Conservation (phyloP, 352 stramenopile species). For the Globisporangium cystogenes region DNA sequence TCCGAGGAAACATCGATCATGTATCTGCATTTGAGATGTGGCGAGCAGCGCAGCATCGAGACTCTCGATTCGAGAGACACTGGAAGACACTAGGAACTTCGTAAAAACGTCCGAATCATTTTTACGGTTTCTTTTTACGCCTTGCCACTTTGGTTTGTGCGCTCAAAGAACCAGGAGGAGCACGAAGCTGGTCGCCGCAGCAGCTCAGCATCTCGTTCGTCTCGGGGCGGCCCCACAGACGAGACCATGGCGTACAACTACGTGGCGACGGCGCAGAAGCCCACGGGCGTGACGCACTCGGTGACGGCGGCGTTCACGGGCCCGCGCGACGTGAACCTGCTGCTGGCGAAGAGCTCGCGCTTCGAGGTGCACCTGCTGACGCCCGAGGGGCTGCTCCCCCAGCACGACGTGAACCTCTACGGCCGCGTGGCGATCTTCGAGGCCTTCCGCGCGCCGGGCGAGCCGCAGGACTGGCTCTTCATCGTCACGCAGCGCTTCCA, state of each 20-base stretch:
- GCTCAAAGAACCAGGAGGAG: too few species aligned
- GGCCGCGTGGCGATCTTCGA: slow-evolving; percentile 87
- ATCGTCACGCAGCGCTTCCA: slow-evolving; percentile 88
- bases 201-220: too few species aligned
- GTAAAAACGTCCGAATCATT: too few species aligned
- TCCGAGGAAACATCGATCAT: too few species aligned
- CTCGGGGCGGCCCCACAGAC: too few species aligned
- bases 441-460: slow-evolving; percentile 66
- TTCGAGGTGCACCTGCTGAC: slow-evolving; percentile 89
- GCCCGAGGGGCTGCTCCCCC: slow-evolving; percentile 75
- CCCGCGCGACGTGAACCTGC: slow-evolving; percentile 84
- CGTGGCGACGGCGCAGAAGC: slow-evolving; percentile 92
- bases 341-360: slow-evolving; percentile 85
- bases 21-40: too few species aligned
- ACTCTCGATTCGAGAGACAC: too few species aligned
- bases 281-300: slow-evolving; percentile 90
- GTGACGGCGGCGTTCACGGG: slow-evolving; percentile 89
- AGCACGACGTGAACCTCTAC: slow-evolving; percentile 86
- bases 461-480: slow-evolving; percentile 84
- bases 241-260: slow-evolving; percentile 88
- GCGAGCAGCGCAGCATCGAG: too few species aligned
- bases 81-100: too few species aligned
- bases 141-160: too few species aligned
- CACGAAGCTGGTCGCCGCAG: too few species aligned
- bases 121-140: too few species aligned